Conservation (phyloP, 768 basidiomycete genomes). For the Chalciporus piperatus region DNA sequence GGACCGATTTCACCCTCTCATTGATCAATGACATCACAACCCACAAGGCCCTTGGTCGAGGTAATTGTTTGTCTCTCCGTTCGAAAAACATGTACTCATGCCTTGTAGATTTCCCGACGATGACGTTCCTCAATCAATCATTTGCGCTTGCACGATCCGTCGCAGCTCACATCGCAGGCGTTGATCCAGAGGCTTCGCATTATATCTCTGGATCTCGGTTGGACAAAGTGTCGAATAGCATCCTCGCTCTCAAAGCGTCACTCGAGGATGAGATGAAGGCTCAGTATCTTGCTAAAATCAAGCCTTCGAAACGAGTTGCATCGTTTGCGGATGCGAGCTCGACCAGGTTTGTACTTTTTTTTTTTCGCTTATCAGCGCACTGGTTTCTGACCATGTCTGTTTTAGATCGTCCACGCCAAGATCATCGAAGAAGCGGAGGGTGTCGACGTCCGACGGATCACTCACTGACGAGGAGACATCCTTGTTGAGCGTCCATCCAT, state of each 20-base stretch:
- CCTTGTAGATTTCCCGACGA: constrained; percentile 32
- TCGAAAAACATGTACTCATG: background rate
- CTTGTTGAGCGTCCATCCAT: constrained; percentile 7
- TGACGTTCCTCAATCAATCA: constrained; percentile 49
- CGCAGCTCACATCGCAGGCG: constrained; percentile 16
- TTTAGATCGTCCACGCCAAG: constrained; percentile 22
- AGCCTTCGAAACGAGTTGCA: constrained; percentile 47
- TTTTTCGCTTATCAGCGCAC: background rate
- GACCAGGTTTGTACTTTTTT: constrained; percentile 35
- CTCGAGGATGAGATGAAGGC: constrained; percentile 40
- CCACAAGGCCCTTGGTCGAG: constrained; percentile 29
- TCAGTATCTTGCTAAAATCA: constrained; percentile 37
- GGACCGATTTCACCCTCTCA: constrained; percentile 10
- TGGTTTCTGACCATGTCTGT: constrained; percentile 8
- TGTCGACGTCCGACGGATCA: constrained; percentile 37
- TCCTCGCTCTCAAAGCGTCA: constrained; percentile 31
- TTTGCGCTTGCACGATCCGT: constrained; percentile 40
- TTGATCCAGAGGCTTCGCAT: constrained; percentile 3
- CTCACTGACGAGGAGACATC: constrained; percentile 32
- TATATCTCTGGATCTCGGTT: constrained; percentile 18
- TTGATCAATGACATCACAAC: constrained; percentile 23
- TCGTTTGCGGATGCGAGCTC: constrained; percentile 40
- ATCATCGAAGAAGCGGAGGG: constrained; percentile 42
- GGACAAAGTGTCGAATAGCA: constrained; percentile 30
- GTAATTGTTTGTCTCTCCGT: constrained; percentile 3